Evolutionary conservation across 371 early-diverging fungal species (phyloP).

Genomic region (Capniomyces stellatus): DNA sequence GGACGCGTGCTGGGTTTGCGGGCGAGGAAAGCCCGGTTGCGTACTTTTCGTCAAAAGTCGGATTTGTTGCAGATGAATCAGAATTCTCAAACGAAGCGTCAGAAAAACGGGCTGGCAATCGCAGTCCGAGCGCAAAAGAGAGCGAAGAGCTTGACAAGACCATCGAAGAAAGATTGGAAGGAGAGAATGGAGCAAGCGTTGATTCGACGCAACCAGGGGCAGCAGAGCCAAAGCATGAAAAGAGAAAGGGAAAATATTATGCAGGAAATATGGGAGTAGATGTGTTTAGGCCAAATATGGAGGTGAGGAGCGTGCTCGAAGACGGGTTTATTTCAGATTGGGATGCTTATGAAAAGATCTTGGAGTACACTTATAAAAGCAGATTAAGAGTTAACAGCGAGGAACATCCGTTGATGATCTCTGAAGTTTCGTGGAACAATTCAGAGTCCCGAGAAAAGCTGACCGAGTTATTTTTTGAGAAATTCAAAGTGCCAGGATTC

Average conservation of each 20-base stretch:
- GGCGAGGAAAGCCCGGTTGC: slow-evolving; percentile 85
- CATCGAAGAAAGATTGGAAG: slow-evolving; percentile 24
- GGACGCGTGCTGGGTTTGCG: slow-evolving; percentile 82
- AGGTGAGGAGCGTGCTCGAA: slow-evolving; percentile 27
- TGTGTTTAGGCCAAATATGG: slow-evolving; percentile 57
- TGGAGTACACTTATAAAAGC: slow-evolving; percentile 56
- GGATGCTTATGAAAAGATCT: slow-evolving; percentile 77
- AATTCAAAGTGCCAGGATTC: slow-evolving; percentile 77
- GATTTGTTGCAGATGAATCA: slow-evolving; percentile 25
- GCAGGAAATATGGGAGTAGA: slow-evolving; percentile 64
- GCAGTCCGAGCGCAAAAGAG: background rate
- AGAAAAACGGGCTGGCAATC: too few relatives aligned
- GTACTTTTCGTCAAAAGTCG: slow-evolving; percentile 60
- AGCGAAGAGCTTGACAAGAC: slow-evolving; percentile 9
- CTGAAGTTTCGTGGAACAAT: slow-evolving; percentile 75
- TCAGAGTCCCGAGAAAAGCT: slow-evolving; percentile 51
- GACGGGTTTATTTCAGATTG: slow-evolving; percentile 59
- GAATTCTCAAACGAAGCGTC: slow-evolving; percentile 20
- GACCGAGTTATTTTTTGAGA: slow-evolving; percentile 84
- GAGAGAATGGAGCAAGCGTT: slow-evolving; percentile 6
- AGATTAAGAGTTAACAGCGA: slow-evolving; percentile 42
- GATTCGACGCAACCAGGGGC: background rate
- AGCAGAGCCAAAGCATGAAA: slow-evolving; percentile 1
- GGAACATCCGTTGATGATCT: slow-evolving; percentile 78
- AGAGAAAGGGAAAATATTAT: slow-evolving; percentile 27